Conservation (phyloP, 2,329 filamentous ascomycete species). For the Aureobasidium vineae region DNA sequence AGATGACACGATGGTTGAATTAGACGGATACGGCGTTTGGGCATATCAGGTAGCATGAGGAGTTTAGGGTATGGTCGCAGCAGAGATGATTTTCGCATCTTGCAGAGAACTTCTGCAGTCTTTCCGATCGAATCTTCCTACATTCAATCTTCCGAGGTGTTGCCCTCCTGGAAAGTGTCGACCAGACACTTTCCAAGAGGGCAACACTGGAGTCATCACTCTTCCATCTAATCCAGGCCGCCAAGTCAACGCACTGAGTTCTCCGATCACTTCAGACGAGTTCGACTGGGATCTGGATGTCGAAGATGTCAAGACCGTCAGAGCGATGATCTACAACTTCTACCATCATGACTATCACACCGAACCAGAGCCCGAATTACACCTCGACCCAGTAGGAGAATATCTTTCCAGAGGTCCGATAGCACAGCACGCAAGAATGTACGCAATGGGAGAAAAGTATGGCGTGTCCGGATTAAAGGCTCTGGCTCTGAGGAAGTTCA, state of each 20-base stretch:
- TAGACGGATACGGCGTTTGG: slow-evolving; percentile 2
- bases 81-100: too few relatives aligned
- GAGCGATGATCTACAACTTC: not conserved
- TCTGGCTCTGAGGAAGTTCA: not conserved
- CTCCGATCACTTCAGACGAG: not conserved
- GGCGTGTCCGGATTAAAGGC: not conserved
- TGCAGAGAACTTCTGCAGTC: not conserved
- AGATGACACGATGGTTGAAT: not conserved
- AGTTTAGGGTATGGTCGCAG: not conserved
- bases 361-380: not conserved
- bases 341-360: not conserved
- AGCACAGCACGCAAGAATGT: not conserved
- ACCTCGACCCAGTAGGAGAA: too few relatives aligned
- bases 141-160: not conserved
- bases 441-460: not conserved
- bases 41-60: not conserved
- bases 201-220: not conserved
- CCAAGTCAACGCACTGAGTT: accelerated
- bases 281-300: not conserved
- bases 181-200: slow-evolving; percentile 1
- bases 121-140: not conserved
- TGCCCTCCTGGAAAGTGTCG: too few relatives aligned
- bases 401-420: not conserved
- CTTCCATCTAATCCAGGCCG: not conserved
- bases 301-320: not conserved